Base-by-base conservation (phyloP, 2,329 filamentous ascomycete species). In the Penicillium sp. region DNA sequence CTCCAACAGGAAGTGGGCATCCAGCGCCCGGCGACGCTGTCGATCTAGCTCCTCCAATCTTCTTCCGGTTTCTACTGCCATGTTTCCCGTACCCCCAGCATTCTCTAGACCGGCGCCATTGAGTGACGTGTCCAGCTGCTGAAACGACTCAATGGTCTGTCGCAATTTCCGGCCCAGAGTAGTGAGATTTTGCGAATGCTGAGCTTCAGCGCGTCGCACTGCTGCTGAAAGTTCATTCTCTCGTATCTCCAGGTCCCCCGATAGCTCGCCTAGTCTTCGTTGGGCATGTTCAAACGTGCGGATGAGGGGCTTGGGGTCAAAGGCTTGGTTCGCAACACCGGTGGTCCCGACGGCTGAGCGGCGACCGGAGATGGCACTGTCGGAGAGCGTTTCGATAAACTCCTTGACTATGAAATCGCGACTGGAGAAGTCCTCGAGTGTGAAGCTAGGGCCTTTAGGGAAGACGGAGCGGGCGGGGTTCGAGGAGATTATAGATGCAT, bases 331-430 rank as follows among this genome's bases (percentile, higher is more conserved):
- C 51, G 63, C 61, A 36, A 47, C 70, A 56, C 34, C 65, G 36
- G 61, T 60, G 28, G 72, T 62, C 56, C 71, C 65, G 29, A 83
- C 81, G 7, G 83, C 85, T 13, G 92, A 96, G 54, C 89, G 87
- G 49, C 94, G 89, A 66, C 86, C 89, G 21, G 81, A 79, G 33
- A 90, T 83, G 21, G 90, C 89, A 62, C 81, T 88, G 58, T 97
- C 92, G 46, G 93, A 94, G 52, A 99, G 85, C 47, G 87, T 85
- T 71, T 99, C 95, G 64, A 99, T 87, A 70, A 99, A 99, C 76
- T 99, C 94, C 67, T 95, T 91, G 61, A 97, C 93, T 58, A 97
- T 96, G 68, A 97, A 99, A 75, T 97, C 94, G 65, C 89, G 89
- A 70, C 81, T 89, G 52, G 89, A 89, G 74, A 92, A 90, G 75